Percentiles rank a stretch among this genome's conserved stretches.
Conservation (phyloP, 2,329 filamentous ascomycete species). For the Periconia sp. region DNA sequence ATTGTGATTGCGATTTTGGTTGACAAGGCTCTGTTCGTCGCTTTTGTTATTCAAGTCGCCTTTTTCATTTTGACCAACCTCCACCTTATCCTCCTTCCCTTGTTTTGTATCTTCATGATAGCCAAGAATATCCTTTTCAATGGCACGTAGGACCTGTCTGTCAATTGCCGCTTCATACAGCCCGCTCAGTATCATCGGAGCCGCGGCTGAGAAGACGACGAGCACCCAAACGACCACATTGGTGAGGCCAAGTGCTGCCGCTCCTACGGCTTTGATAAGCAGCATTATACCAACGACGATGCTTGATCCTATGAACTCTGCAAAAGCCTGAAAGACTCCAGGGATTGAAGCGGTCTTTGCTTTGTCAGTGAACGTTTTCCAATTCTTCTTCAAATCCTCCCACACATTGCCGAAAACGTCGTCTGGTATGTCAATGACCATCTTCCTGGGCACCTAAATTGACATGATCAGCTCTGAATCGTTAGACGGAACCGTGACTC, state of each 20-base stretch:
- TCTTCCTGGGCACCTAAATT: not conserved
- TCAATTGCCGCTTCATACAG: not conserved
- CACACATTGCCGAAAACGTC: not conserved
- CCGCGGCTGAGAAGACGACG: not conserved
- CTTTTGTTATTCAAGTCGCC: too few relatives aligned
- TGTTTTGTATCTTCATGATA: not conserved
- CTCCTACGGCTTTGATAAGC: not conserved
- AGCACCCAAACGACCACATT: not conserved
- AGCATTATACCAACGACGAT: too few relatives aligned
- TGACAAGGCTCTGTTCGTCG: too few relatives aligned
- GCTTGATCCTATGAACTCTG: too few relatives aligned
- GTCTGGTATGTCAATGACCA: not conserved
- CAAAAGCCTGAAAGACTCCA: not conserved
- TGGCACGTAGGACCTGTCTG: not conserved
- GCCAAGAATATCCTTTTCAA: not conserved
- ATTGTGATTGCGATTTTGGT: too few relatives aligned
- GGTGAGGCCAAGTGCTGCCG: not conserved
- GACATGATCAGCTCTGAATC: not conserved
- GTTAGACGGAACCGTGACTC: not conserved
- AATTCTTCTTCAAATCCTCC: not conserved
- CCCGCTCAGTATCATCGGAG: not conserved
- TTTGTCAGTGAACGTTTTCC: not conserved
- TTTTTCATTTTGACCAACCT: too few relatives aligned
- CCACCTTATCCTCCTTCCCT: too few relatives aligned
- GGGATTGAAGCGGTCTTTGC: not conserved